Conservation (phyloP, 2,329 filamentous ascomycete genomes). For the Salinomyces thailandicus region DNA sequence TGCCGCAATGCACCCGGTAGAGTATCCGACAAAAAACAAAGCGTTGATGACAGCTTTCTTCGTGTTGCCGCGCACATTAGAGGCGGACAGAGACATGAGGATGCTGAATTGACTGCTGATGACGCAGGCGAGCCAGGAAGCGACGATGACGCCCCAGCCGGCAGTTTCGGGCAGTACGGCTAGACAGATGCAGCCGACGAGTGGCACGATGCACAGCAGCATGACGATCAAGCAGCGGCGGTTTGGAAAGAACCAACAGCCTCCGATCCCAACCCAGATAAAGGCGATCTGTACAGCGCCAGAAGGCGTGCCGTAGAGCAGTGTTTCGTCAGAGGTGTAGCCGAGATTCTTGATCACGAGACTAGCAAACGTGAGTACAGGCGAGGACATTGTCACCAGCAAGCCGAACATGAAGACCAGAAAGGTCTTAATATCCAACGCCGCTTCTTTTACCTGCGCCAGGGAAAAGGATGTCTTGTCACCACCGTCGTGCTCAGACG, state of each 20-base stretch:
- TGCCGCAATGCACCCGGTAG: neutral
- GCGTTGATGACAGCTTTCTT: constrained; percentile 32
- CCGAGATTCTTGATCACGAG: constrained; percentile 26
- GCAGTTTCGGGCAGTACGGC: constrained; percentile 31
- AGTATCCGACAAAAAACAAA: neutral
- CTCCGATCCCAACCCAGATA: constrained; percentile 37
- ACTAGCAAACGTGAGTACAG: neutral
- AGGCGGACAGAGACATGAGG: constrained; percentile 36
- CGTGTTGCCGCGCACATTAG: constrained; percentile 44
- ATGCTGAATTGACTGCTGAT: constrained; percentile 35
- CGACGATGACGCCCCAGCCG: constrained; percentile 40
- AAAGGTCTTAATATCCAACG: constrained; percentile 36
- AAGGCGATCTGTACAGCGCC: constrained; percentile 39
- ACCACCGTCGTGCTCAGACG: constrained; percentile 30
- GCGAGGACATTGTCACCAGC: neutral
- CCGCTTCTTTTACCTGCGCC: constrained; percentile 35
- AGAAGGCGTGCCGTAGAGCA: constrained; percentile 40
- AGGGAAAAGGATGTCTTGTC: constrained; percentile 37
- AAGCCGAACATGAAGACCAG: neutral
- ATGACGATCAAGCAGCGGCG: constrained; percentile 33
- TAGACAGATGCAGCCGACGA: constrained; percentile 37
- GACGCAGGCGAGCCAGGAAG: constrained; percentile 39
- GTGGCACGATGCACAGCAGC: constrained; percentile 31
- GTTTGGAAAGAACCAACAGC: constrained; percentile 31
- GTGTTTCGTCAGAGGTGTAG: constrained; percentile 35